Evolutionary conservation across 768 basidiomycete species (phyloP).

Genomic region (Asterophora lycoperdoides): DNA sequence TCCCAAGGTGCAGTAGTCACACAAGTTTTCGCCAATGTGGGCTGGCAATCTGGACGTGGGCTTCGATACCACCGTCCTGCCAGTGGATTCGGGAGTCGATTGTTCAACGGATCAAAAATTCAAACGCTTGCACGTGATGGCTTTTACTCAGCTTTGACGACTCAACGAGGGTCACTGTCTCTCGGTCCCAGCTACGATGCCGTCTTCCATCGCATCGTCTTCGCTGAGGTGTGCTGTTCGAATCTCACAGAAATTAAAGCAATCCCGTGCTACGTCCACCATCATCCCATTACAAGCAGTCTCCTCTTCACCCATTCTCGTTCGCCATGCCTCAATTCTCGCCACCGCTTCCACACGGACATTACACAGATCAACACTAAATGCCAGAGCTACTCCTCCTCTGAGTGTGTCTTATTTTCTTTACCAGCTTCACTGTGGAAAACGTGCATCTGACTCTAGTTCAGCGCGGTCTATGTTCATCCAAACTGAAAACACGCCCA

Average conservation of each 20-base stretch:
- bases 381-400: slow-evolving; percentile 19
- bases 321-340: slow-evolving; percentile 23
- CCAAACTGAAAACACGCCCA: slow-evolving; percentile 96
- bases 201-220: slow-evolving; percentile 13
- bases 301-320: slow-evolving; percentile 7
- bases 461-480: slow-evolving; percentile 93
- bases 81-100: too few relatives aligned
- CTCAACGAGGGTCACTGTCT: too few relatives aligned
- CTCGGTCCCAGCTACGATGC: slow-evolving; percentile 3
- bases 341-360: slow-evolving; percentile 20
- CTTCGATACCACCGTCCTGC: too few relatives aligned
- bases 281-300: background rate
- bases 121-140: slow-evolving; percentile 14
- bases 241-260: slow-evolving; percentile 4
- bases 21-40: too few relatives aligned
- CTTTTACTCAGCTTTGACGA: slow-evolving; percentile 8
- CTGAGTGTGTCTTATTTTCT: slow-evolving; percentile 29
- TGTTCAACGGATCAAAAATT: background rate
- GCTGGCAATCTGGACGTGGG: too few relatives aligned
- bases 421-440: background rate
- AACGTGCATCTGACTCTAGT: background rate
- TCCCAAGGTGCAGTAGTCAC: too few relatives aligned
- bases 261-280: background rate
- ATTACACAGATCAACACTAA: slow-evolving; percentile 15
- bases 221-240: slow-evolving; percentile 13